phyloP scores from a whole-genome alignment of 1,284 basidiomycete genomes.

The Omphalotus olearius region DNA sequence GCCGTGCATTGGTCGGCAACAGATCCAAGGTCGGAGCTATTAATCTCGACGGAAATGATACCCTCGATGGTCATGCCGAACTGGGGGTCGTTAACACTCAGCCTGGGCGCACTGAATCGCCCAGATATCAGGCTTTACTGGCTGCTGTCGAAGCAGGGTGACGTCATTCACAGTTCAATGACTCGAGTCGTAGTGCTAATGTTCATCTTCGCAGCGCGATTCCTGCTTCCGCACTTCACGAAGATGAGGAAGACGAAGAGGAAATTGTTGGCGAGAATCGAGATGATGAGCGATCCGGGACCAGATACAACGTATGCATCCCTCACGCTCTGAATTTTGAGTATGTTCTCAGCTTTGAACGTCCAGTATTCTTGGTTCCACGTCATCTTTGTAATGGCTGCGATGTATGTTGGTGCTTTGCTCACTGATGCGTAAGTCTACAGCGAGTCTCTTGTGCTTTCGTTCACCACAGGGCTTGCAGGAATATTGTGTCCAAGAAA shows the following conservation, averaged over 20 bases:
- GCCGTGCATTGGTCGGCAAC: conserved; percentile 82
- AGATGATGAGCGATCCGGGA: conserved; percentile 95
- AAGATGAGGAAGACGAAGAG: conserved; percentile 76
- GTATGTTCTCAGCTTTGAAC: not conserved
- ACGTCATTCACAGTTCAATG: conserved; percentile 19
- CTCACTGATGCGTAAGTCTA: conserved; percentile 90
- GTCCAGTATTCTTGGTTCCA: conserved; percentile 96
- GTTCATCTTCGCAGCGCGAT: conserved; percentile 61
- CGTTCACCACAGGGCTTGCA: conserved; percentile 25
- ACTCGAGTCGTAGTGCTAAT: conserved; percentile 1
- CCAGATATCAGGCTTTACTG: conserved; percentile 91
- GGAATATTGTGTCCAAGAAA: conserved; percentile 69
- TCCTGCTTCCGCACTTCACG: conserved; percentile 88
- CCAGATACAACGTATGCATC: conserved; percentile 85
- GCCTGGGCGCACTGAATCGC: conserved; percentile 81
- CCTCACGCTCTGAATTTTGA: not conserved
- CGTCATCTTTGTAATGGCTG: conserved; percentile 91
- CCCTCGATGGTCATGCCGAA: conserved; percentile 52
- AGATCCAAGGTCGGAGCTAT: conserved; percentile 61
- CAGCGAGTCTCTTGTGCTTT: conserved; percentile 2
- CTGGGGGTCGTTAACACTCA: conserved; percentile 80
- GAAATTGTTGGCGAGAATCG: conserved; percentile 69
- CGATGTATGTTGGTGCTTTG: conserved; percentile 99
- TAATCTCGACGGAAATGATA: conserved; percentile 54
- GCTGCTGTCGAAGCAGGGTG: conserved; percentile 95